Percentiles rank a stretch among this genome's conserved stretches.
Evolutionary conservation across 371 early-diverging fungal genomes (phyloP).

Genomic region (Mortierella sp.): DNA sequence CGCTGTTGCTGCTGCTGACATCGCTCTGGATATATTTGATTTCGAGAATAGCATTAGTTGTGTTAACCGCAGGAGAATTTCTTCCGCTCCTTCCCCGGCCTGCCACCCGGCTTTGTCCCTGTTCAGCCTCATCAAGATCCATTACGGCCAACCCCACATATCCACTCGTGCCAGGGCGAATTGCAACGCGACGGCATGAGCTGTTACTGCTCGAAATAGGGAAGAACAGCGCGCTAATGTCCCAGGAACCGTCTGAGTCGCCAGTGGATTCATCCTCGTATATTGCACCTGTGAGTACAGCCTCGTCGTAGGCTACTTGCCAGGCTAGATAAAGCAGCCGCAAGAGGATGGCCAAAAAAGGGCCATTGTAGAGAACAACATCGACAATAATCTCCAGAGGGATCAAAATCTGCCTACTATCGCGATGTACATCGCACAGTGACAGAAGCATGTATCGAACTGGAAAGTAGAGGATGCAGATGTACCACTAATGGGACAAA

Average conservation of each 20-base stretch:
- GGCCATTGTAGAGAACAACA: conserved; percentile 50
- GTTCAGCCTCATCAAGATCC: conserved; percentile 50
- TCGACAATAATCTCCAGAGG: conserved; percentile 52
- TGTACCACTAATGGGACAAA: conserved; percentile 30
- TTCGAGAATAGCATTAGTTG: background rate
- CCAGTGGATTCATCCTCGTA: conserved; percentile 27
- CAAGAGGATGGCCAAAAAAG: conserved; percentile 40
- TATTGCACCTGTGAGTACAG: conserved; percentile 51
- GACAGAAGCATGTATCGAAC: conserved; percentile 40
- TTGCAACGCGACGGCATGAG: background rate
- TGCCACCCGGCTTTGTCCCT: conserved; percentile 29
- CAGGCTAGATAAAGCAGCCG: conserved; percentile 44
- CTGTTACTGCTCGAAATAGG: conserved; percentile 1
- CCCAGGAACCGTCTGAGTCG: background rate
- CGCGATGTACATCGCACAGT: conserved; percentile 41
- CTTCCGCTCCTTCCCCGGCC: conserved; percentile 24
- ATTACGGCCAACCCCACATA: conserved; percentile 46
- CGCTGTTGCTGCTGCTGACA: conserved; percentile 8
- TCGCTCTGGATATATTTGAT: background rate
- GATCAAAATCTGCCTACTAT: conserved; percentile 43
- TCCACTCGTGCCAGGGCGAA: conserved; percentile 29
- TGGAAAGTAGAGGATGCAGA: conserved; percentile 46
- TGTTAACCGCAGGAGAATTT: conserved; percentile 7
- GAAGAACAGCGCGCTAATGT: conserved; percentile 27
- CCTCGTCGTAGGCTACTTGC: conserved; percentile 56